Conservation (phyloP, 2,329 filamentous ascomycete genomes). For the Immersiporthe knoxdaviesiana region DNA sequence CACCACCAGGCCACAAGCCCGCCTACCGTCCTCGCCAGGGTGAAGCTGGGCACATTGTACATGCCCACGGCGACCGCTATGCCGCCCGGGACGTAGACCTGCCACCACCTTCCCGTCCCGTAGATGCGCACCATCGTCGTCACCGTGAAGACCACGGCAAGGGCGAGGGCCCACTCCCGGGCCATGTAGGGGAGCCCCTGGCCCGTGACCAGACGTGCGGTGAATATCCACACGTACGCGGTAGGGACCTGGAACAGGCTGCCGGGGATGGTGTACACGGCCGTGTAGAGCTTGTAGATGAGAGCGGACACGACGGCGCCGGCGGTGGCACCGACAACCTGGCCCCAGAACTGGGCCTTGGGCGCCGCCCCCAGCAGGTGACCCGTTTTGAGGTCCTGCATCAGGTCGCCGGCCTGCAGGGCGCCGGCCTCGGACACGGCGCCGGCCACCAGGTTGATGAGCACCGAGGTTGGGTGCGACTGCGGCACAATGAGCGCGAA, state of each 20-base stretch:
- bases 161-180: slow-evolving; percentile 74
- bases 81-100: slow-evolving; percentile 80
- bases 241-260: slow-evolving; percentile 93
- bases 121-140: slow-evolving; percentile 73
- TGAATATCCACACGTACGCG: slow-evolving; percentile 94
- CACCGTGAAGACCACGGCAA: slow-evolving; percentile 73
- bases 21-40: slow-evolving; percentile 81
- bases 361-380: slow-evolving; percentile 90
- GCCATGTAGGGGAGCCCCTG: slow-evolving; percentile 85
- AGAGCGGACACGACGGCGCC: slow-evolving; percentile 85
- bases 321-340: slow-evolving; percentile 85
- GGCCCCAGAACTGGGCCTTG: slow-evolving; percentile 94
- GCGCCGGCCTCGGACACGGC: slow-evolving; percentile 69
- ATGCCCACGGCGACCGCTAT: slow-evolving; percentile 92
- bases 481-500: slow-evolving; percentile 89
- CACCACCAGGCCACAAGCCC: slow-evolving; percentile 79
- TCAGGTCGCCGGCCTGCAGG: slow-evolving; percentile 90
- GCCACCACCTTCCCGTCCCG: slow-evolving; percentile 63
- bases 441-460: slow-evolving; percentile 93
- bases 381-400: slow-evolving; percentile 97
- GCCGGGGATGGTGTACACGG: slow-evolving; percentile 85
- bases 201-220: slow-evolving; percentile 88
- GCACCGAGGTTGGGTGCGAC: slow-evolving; percentile 79
- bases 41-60: slow-evolving; percentile 80
- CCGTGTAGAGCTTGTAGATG: slow-evolving; percentile 86